Base-by-base conservation (phyloP, 768 basidiomycete species). In the Leucosporidium yakuticum region DNA sequence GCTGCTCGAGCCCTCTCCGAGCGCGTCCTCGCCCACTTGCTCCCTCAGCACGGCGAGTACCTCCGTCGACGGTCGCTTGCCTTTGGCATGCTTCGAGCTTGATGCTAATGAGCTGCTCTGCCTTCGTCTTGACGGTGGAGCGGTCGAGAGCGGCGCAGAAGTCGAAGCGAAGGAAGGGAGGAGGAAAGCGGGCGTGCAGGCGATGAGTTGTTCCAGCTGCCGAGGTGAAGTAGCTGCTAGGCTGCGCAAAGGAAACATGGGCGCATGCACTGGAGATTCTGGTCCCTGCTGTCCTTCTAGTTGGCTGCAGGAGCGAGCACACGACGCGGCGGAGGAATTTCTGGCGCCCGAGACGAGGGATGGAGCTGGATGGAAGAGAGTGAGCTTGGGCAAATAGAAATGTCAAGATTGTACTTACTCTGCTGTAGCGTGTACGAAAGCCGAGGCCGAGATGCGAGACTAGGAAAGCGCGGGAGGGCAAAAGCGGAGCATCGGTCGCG, bases 161-260 rank as follows among this genome's bases (percentile, higher is more conserved):
- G n/a, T 17, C 32, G 34, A 4, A 19, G 64, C 44, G 63, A 67
- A 67, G n/a, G 65, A 70, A 0, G 69, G 69, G 6, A 70, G 65
- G 59, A 70, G 63, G 60, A 67, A 70, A 8, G 65, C 1, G 0
- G 69, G 69, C 4, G 66, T 36, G n/a, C 66, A 54, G 19, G 69
- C 69, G 34, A 70, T 29, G 20, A 17, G 31, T 29, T 27, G 53
- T 27, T 54, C 53, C 31, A 54, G 25, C 21, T 54, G 53, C 27
- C 53, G 53, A 15, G 39, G 39, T 15, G 39, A 9, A 15, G 39
- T 44, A 8, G 53, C 31, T 25, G 53, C 53, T 54, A 54, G 53
- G 53, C 53, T 54, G 31, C 53, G 60, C 63, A 8, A 55, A 54
- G 2, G 63, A 21, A 27, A 67, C 27, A 19, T 70, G 63, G 34